Evolutionary conservation across 129 eudicot genomes (phyloP).

Genomic region (Flaveria linearis): DNA sequence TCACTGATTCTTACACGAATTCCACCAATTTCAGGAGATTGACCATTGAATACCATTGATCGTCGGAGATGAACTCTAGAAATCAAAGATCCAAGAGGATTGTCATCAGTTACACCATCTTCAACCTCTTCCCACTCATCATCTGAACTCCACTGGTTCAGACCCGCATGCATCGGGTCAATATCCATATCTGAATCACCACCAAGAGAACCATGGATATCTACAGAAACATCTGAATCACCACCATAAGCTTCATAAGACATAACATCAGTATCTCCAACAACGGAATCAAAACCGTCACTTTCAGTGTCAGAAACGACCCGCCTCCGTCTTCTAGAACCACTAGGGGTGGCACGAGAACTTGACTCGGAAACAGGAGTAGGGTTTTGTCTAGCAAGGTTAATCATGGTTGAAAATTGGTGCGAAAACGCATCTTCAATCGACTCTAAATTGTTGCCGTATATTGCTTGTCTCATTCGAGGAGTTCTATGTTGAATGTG

Average conservation of each 20-base stretch:
- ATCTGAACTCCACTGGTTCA: constrained; percentile 67
- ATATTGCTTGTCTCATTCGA: constrained; percentile 48
- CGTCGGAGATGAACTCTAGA: constrained; percentile 44
- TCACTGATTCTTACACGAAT: constrained; percentile 47
- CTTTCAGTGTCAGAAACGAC: constrained; percentile 74
- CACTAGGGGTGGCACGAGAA: constrained; percentile 61
- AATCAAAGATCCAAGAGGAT: constrained; percentile 34
- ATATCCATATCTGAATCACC: constrained; percentile 66
- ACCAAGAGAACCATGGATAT: constrained; percentile 49
- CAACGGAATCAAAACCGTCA: constrained; percentile 65
- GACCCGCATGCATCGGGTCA: constrained; percentile 93
- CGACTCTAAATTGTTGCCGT: constrained; percentile 62
- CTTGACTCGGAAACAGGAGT: constrained; percentile 40
- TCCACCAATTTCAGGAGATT: constrained; percentile 39
- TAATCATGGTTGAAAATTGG: constrained; percentile 62
- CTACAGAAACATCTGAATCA: constrained; percentile 69
- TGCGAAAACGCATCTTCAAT: constrained; percentile 63
- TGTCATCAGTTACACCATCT: constrained; percentile 38
- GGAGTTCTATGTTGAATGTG: constrained; percentile 37
- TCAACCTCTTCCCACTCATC: constrained; percentile 52
- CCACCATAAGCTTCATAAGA: constrained; percentile 53
- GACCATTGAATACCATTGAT: constrained; percentile 14
- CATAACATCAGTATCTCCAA: constrained; percentile 68
- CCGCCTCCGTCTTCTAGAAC: constrained; percentile 74
- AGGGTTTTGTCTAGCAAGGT: constrained; percentile 59